Base-by-base conservation (phyloP, 2,329 filamentous ascomycete genomes). In the Rugonectria rugulosa region DNA sequence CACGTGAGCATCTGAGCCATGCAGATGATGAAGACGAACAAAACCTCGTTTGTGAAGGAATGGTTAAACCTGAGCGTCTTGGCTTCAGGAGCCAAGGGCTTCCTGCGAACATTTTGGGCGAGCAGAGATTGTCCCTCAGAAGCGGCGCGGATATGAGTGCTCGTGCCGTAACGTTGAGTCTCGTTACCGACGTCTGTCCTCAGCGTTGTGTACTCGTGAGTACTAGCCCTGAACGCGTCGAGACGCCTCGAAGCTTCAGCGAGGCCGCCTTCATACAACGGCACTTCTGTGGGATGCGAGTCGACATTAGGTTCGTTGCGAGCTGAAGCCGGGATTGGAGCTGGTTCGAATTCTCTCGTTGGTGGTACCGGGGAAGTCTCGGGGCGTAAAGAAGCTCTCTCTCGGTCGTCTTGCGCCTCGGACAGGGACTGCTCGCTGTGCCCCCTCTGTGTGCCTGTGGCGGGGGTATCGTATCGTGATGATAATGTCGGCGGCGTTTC, bases 51-150 rank as follows among this genome's bases (percentile, higher is more conserved):
- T n/a, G 64, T 66, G 5, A 63, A 53, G 17, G 60, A 48, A 24
- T 61, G 61, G 32, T 68, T 68, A 42, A 68, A 68, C 36, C 56
- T 61, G 32, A 68, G 61, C 11, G 59, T 59, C 38, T 57, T 62
- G 4, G 66, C 66, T 8, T 59, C 64, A 40, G 60, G 56, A 4
- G 53, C 63, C 12, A 68, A 37, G 5, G 66, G 66, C 45, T 68
- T 68, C 36, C 66, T 63, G 5, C 64, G 59, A 20, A 68, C 34
- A 6, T 42, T 56, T 12, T 56, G 56, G 10, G 40, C 20, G 20
- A 54, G 41, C 7, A 53, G 46, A 12, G 53, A 32, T 7, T 67
- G 57, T 26, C 51, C 37, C 20, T 67, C 62, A 14, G 61, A 59
- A 14, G 59, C 64, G 10, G 56, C 57, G 24, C 59, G 66, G 10